phyloP scores from a whole-genome alignment of 257 asterid species.

The Ophiorrhiza pumila region DNA sequence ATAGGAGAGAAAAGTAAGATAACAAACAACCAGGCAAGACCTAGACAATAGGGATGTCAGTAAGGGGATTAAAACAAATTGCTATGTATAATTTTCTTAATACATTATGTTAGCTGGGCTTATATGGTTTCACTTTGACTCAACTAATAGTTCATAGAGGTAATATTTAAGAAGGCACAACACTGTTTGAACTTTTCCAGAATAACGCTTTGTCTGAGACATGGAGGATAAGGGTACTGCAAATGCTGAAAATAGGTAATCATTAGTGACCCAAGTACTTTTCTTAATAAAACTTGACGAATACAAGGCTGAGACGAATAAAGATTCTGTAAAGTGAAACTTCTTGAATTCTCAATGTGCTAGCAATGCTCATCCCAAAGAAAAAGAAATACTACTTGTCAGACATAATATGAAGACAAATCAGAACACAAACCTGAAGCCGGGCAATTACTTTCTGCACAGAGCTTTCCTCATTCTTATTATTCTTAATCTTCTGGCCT shows the following conservation, averaged over 20 bases:
- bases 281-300: neutral
- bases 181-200: neutral
- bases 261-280: neutral
- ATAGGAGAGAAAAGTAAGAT: neutral
- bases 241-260: neutral
- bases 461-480: slow-evolving; percentile 25
- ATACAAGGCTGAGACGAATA: neutral
- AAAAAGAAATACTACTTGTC: neutral
- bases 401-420: slow-evolving; percentile 4
- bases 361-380: no score
- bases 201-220: neutral
- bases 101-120: neutral
- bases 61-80: neutral
- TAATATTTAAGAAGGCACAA: neutral
- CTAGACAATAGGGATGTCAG: neutral
- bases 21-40: neutral
- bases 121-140: neutral
- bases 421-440: slow-evolving; percentile 72
- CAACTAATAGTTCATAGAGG: neutral
- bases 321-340: neutral
- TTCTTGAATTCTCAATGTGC: slow-evolving; percentile 4
- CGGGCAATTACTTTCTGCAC: slow-evolving; percentile 63
- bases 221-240: neutral
- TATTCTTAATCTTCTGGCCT: slow-evolving; percentile 39
- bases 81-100: neutral